Base-by-base conservation (phyloP, 306 rosid genomes). In the Cyclanthera cordifolia region DNA sequence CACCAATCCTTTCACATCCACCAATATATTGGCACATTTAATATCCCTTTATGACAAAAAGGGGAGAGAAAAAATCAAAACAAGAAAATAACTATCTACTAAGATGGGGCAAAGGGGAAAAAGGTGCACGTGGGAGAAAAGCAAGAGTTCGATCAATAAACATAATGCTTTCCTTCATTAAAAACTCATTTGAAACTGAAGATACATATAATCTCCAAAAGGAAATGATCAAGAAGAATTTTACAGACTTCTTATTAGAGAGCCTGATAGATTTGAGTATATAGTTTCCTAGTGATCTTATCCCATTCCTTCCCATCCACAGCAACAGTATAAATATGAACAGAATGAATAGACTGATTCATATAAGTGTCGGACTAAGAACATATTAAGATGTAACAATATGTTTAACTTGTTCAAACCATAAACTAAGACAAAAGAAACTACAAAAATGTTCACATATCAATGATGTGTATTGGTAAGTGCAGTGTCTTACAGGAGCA, bases 1-100 rank as follows among this genome's bases (percentile, higher is more conserved):
- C 75, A 93, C 99, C 43, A 87, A 86, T 75, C 99, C 99, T 79
- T 54, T 90, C 66, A 86, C 93, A 83, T 85, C 82, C 79, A 93
- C 99, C 91, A 93, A 74, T 77, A 93, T 82, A 79, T 93, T 93
- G 67, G 95, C 96, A 79, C 99, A 89, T 80, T 93, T 93, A 46
- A 93, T 80, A 79, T 93, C 96, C 99, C 99, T 93, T 75, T 41
- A 71, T 76, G 72, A 46, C 55, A 70, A 66, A 54, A 46, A 63
- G 2, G 75, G 17, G 46, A 25, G 20, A 57, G 71, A 13, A 13
- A 75, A 76, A 41, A 0, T 21, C 47, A 64, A 63, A 34, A 34
- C 12, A 17, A 60, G 8, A 60, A 60, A 58, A 58, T 30, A 15
- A 15, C 7, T 58, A 28, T 30, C 4, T 3, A 28, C 8, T 15